phyloP scores from a whole-genome alignment of 1,284 basidiomycete genomes.

The Trichosporon faecale region DNA sequence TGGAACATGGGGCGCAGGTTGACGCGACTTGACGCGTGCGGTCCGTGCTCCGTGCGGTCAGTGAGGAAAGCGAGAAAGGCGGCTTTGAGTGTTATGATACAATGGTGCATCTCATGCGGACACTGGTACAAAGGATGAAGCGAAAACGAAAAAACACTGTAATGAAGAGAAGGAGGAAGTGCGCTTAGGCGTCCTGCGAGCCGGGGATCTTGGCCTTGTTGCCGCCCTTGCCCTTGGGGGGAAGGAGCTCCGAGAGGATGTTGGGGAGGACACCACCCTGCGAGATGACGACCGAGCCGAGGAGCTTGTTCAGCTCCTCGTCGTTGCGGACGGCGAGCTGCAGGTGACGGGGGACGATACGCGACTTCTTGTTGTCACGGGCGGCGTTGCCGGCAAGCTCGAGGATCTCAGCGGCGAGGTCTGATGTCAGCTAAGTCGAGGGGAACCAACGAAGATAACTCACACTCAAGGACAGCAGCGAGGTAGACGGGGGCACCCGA shows the following conservation, averaged over 20 bases:
- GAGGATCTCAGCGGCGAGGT: constrained; percentile 81
- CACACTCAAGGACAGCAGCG: constrained; percentile 59
- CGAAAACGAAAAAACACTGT: constrained; percentile 20
- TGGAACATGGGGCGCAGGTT: not conserved
- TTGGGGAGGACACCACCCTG: constrained; percentile 85
- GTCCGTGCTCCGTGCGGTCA: not conserved
- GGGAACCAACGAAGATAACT: not conserved
- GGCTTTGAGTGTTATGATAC: not conserved
- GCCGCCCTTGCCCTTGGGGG: constrained; percentile 56
- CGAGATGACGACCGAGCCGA: constrained; percentile 81
- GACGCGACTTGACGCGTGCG: not conserved
- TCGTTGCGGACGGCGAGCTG: constrained; percentile 87
- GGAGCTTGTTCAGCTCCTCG: constrained; percentile 60
- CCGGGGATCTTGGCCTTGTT: constrained; percentile 40
- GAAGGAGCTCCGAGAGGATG: constrained; percentile 66
- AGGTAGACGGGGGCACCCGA: constrained; percentile 66
- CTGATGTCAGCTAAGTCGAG: constrained; percentile 13
- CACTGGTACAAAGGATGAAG: constrained; percentile 17
- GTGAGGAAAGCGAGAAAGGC: not conserved
- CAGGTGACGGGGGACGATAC: constrained; percentile 85
- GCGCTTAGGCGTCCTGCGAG: constrained; percentile 46
- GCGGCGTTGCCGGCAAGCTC: constrained; percentile 80
- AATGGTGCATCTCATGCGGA: constrained; percentile 16
- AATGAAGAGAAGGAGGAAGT: not conserved
- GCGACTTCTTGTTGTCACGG: constrained; percentile 64